A percentile compares a stretch with the other conserved stretches of the same genome.
phyloP scores from a whole-genome alignment of 129 eudicot genomes.

The Lactuca sativa region DNA sequence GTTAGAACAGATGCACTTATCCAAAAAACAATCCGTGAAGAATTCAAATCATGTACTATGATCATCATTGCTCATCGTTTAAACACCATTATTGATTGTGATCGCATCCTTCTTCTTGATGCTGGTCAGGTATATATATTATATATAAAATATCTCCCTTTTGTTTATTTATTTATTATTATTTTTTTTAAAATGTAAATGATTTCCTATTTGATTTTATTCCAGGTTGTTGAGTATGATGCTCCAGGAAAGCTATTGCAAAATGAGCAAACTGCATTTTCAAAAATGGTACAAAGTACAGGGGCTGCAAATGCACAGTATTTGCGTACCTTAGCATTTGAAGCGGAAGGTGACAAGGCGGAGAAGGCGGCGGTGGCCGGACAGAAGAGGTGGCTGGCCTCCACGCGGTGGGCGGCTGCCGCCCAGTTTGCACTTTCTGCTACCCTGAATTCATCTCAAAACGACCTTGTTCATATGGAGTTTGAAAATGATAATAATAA shows the following conservation, averaged over 20 bases:
- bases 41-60: conserved; percentile 93
- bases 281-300: conserved; percentile 94
- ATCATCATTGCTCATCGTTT: conserved; percentile 95
- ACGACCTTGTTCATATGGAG: conserved; percentile 58
- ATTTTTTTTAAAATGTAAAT: no score
- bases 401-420: conserved; percentile 86
- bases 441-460: conserved; percentile 61
- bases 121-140: conserved; percentile 67
- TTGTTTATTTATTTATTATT: no score
- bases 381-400: conserved; percentile 63
- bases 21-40: conserved; percentile 94
- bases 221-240: conserved; percentile 80
- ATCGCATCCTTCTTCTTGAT: conserved; percentile 81
- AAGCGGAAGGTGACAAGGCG: conserved; percentile 39
- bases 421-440: conserved; percentile 75
- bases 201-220: no score
- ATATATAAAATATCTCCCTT: no score
- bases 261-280: conserved; percentile 62
- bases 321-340: conserved; percentile 61
- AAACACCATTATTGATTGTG: conserved; percentile 91
- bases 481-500: conserved; percentile 38
- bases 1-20: conserved; percentile 96
- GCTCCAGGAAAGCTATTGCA: conserved; percentile 64
- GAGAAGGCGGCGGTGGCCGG: conserved; percentile 47
- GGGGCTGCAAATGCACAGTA: conserved; percentile 92